Evolutionary conservation across 352 stramenopile genomes (phyloP).

Genomic region (Peronospora tabacina): DNA sequence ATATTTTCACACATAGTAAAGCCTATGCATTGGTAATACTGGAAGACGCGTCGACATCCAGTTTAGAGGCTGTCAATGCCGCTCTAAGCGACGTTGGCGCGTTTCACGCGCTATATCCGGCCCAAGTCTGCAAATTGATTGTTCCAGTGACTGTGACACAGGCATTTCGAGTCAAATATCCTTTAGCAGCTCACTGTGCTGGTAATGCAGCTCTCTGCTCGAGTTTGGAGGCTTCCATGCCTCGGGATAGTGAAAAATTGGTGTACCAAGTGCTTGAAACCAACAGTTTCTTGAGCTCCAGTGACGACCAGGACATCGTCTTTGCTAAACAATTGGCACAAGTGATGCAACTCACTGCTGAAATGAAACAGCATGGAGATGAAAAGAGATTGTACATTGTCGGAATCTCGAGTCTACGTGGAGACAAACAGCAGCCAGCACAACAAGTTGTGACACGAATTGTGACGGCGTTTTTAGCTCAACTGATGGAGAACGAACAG

Average conservation of each 20-base stretch:
- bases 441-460: conserved; percentile 20
- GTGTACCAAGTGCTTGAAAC: conserved; percentile 21
- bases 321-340: conserved; percentile 33
- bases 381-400: conserved; percentile 33
- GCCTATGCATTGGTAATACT: conserved; percentile 33
- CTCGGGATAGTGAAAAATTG: conserved; percentile 5
- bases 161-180: conserved; percentile 18
- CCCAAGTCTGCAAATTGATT: conserved; percentile 13
- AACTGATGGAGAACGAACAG: conserved; percentile 31
- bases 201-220: conserved; percentile 26
- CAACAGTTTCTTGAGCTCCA: conserved; percentile 26
- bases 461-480: conserved; percentile 31
- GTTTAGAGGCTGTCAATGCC: conserved; percentile 20
- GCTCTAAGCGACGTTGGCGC: conserved; percentile 8
- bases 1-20: conserved; percentile 33
- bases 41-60: conserved; percentile 14
- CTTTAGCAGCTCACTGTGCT: conserved; percentile 20
- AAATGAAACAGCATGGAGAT: conserved; percentile 14
- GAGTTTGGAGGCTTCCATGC: conserved; percentile 8
- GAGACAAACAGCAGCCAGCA: conserved; percentile 24
- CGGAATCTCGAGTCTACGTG: conserved; percentile 21
- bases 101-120: conserved; percentile 32
- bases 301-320: conserved; percentile 21
- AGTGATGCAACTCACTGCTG: conserved; percentile 23
- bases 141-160: conserved; percentile 26